Percentiles rank a stretch among this genome's conserved stretches.
Conservation (phyloP, 257 asterid genomes). For the Jasminum sambac region DNA sequence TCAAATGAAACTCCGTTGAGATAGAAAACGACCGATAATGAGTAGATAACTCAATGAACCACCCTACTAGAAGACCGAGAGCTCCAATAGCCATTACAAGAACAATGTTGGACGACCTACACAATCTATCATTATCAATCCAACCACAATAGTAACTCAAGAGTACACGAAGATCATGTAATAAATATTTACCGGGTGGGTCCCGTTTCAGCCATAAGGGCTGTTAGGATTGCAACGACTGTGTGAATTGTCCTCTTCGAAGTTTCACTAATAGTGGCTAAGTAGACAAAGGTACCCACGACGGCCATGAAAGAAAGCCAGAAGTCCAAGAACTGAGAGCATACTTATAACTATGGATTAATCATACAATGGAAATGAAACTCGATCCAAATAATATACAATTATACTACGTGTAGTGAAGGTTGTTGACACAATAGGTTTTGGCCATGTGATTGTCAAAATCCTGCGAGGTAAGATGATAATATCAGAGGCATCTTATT, state of each 20-base stretch:
- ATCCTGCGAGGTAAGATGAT: too few species aligned
- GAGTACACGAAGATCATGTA: neutral
- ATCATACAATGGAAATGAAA: constrained; percentile 1
- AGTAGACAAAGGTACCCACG: constrained; percentile 83
- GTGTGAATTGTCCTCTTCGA: constrained; percentile 93
- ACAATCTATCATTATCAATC: constrained; percentile 25
- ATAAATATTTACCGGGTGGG: constrained; percentile 67
- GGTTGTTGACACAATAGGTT: too few species aligned
- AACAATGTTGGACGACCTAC: constrained; percentile 73
- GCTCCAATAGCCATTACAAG: constrained; percentile 75
- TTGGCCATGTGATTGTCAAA: too few species aligned
- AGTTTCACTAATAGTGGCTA: constrained; percentile 65
- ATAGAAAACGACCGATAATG: constrained; percentile 46
- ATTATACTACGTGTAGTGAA: too few species aligned
- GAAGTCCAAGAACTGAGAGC: constrained; percentile 80
- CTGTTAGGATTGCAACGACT: constrained; percentile 78
- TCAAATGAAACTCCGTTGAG: constrained; percentile 50
- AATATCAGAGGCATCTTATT: too few species aligned
- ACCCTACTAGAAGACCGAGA: constrained; percentile 70
- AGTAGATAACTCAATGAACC: constrained; percentile 69
- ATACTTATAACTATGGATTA: constrained; percentile 20
- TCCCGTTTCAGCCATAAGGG: constrained; percentile 89
- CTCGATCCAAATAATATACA: too few species aligned
- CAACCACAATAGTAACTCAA: neutral
- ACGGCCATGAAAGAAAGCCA: constrained; percentile 99